Conservation (phyloP, 306 rosid species). For the Neltuma alba region DNA sequence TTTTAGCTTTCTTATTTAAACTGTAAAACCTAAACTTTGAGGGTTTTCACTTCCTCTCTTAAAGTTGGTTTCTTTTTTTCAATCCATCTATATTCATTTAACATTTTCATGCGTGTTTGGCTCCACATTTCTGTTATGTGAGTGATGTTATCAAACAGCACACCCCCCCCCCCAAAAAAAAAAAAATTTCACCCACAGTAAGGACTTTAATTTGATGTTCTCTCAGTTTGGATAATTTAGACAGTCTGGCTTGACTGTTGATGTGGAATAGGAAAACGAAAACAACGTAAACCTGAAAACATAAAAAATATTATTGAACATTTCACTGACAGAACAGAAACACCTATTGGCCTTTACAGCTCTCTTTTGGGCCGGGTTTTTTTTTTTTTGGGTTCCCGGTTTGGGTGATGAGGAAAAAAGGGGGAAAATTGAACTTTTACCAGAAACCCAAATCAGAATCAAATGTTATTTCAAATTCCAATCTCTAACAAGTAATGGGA, state of each 20-base stretch:
- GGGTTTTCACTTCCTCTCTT: not conserved
- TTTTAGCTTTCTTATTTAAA: not conserved
- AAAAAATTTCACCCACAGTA: not conserved
- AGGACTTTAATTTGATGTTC: not conserved
- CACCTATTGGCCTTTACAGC: not conserved
- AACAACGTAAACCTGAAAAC: not conserved
- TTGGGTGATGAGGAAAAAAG: not conserved
- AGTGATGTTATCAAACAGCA: not conserved
- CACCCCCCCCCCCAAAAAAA: too few species aligned
- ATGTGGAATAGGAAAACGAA: not conserved
- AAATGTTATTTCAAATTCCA: not conserved
- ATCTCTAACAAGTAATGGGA: conserved; percentile 1
- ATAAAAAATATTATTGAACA: not conserved
- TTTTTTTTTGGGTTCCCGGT: too few species aligned
- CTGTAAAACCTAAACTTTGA: not conserved
- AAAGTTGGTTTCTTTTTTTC: not conserved
- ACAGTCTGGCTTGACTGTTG: not conserved
- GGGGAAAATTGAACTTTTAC: not conserved
- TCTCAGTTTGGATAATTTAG: not conserved
- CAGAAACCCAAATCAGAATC: conserved; percentile 1
- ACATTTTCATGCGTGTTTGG: not conserved
- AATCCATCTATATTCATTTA: not conserved
- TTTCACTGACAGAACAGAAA: not conserved
- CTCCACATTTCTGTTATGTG: not conserved
- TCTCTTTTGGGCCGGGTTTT: too few species aligned